These are phyloP conservation scores for Trifolium dubium DNA, from an alignment of 306 rosid genomes.

Conservation along the genomic window DNA sequence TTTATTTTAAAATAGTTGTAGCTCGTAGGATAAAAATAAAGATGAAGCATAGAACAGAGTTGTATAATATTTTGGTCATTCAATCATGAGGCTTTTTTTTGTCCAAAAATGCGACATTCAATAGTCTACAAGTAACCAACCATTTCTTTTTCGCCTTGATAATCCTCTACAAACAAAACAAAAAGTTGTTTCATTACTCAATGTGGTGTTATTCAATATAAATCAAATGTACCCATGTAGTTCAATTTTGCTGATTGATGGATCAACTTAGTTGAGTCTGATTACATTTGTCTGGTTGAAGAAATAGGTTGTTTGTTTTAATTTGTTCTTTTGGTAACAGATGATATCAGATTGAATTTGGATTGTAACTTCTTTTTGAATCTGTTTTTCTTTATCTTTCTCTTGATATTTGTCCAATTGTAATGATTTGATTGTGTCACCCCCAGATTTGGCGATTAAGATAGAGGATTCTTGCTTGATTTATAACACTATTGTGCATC, in stretches of 20 bases:
- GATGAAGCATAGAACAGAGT: neutral
- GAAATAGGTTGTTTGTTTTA: constrained; percentile 1
- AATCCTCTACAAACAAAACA: neutral
- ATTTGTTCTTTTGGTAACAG: constrained; percentile 7
- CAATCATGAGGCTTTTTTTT: neutral
- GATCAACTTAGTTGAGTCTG: constrained; percentile 4
- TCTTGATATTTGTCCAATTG: constrained; percentile 16
- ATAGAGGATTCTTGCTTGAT: constrained; percentile 8
- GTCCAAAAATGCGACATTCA: neutral
- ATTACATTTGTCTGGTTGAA: constrained; percentile 23
- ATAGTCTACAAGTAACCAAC: neutral
- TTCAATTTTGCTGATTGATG: constrained; percentile 2
- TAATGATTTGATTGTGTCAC: constrained; percentile 4
- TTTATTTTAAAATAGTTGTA: neutral
- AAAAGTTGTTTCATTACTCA: neutral
- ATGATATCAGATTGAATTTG: constrained; percentile 22
- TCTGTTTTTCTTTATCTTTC: constrained; percentile 1
- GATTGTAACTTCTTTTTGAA: constrained; percentile 14
- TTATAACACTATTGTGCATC: constrained; percentile 7
- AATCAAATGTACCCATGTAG: neutral
- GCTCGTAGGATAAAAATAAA: neutral
- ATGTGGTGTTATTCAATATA: neutral
- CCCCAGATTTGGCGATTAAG: neutral
- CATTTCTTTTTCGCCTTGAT: neutral
- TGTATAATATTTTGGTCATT: neutral